Conservation (phyloP, 2,329 filamentous ascomycete genomes). For the Ceratocystiopsis minuta region DNA sequence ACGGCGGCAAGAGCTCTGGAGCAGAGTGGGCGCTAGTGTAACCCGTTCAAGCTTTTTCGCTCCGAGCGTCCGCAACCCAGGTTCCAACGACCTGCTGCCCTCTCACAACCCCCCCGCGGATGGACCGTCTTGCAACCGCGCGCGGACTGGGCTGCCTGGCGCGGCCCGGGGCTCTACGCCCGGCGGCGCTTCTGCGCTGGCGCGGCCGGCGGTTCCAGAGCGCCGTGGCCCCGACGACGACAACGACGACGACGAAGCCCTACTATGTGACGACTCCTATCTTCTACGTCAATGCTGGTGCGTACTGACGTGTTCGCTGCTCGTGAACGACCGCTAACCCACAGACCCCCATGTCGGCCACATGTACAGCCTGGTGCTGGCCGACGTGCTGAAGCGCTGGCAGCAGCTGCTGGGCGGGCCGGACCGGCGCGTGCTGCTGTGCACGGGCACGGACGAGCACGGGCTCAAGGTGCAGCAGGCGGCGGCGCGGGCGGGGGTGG, state of each 20-base stretch:
- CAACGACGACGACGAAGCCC: slow-evolving; percentile 41
- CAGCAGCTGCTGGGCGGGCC: slow-evolving; percentile 40
- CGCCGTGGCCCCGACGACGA: not conserved
- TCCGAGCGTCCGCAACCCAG: no score
- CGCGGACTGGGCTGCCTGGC: slow-evolving; percentile 5
- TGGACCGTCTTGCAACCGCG: slow-evolving; percentile 6
- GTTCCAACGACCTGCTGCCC: no score
- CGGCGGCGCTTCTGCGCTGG: no score
- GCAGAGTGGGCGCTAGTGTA: no score
- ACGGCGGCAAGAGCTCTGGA: no score
- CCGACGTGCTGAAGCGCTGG: slow-evolving; percentile 88
- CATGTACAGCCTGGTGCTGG: slow-evolving; percentile 78
- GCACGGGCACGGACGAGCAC: slow-evolving; percentile 92
- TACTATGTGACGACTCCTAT: slow-evolving; percentile 95
- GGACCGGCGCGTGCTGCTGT: slow-evolving; percentile 42
- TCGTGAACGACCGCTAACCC: slow-evolving; percentile 21
- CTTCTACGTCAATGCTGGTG: slow-evolving; percentile 95
- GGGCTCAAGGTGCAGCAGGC: slow-evolving; percentile 94
- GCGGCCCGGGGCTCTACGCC: not conserved
- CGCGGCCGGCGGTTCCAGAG: not conserved
- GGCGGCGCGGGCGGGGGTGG: slow-evolving; percentile 48
- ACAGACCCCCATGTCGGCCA: slow-evolving; percentile 74
- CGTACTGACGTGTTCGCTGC: slow-evolving; percentile 7
- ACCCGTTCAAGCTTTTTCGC: no score
- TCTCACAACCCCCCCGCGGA: not conserved